These are phyloP conservation scores for Penicillium janthinellum DNA, from an alignment of 2,329 filamentous ascomycete genomes.

Conservation along the genomic window DNA sequence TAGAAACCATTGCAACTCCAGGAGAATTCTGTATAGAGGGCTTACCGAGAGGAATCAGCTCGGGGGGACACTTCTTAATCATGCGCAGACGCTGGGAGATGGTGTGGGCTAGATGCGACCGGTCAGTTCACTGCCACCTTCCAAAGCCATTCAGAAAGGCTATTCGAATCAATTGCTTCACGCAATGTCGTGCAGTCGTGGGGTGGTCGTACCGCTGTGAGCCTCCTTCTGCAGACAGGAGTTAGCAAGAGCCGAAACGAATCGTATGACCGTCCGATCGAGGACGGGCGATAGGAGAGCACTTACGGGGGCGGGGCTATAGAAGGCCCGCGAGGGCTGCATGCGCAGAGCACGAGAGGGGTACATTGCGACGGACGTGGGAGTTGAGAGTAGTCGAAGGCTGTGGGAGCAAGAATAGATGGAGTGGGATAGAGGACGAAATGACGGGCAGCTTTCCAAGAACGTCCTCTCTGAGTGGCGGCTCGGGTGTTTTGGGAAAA, in stretches of 20 bases:
- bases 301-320: conserved; percentile 70
- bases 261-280: conserved; percentile 21
- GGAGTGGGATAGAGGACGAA: conserved; percentile 24
- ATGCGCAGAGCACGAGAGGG: conserved; percentile 67
- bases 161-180: conserved; percentile 11
- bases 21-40: conserved; percentile 22
- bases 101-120: conserved; percentile 72
- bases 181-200: conserved; percentile 2
- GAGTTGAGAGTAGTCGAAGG: conserved; percentile 10
- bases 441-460: conserved; percentile 23
- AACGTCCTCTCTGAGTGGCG: conserved; percentile 23
- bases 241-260: conserved; percentile 44
- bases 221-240: conserved; percentile 59
- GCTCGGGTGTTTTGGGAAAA: conserved; percentile 41
- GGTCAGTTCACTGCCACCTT: conserved; percentile 26
- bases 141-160: neutral
- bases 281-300: conserved; percentile 11
- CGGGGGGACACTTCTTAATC: conserved; percentile 85
- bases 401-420: conserved; percentile 3
- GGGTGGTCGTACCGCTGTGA: conserved; percentile 58
- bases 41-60: conserved; percentile 93
- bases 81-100: conserved; percentile 92
- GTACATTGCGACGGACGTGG: conserved; percentile 58
- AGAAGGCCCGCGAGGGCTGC: conserved; percentile 52
- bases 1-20: conserved; percentile 19